Evolutionary conservation across 768 basidiomycete species (phyloP).

Genomic region (Lentinula sp.): DNA sequence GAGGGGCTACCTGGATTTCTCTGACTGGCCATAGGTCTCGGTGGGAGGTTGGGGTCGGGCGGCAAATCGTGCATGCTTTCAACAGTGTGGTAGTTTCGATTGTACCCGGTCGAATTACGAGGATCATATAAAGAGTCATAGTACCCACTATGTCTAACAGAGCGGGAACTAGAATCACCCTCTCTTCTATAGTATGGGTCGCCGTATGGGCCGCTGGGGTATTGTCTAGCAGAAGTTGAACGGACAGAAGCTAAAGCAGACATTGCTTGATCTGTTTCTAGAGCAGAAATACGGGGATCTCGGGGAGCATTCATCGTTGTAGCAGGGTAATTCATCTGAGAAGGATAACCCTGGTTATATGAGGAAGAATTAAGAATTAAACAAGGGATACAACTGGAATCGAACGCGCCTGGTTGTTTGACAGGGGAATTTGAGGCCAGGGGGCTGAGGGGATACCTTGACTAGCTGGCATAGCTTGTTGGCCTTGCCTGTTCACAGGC

Average conservation of each 20-base stretch:
- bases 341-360: not conserved
- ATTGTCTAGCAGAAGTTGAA: not conserved
- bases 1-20: slow-evolving; percentile 7
- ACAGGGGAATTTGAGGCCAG: not conserved
- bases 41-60: not conserved
- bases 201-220: not conserved
- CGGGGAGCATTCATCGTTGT: not conserved
- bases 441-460: not conserved
- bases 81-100: not conserved
- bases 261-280: slow-evolving; percentile 8
- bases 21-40: not conserved
- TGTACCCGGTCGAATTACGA: not conserved
- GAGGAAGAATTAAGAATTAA: not conserved
- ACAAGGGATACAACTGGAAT: not conserved
- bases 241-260: slow-evolving; percentile 1
- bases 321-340: not conserved
- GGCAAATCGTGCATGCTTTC: not conserved
- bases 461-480: not conserved
- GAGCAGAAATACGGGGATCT: slow-evolving; percentile 6
- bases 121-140: not conserved
- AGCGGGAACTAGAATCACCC: not conserved
- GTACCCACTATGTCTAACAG: not conserved
- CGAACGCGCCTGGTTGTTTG: not conserved
- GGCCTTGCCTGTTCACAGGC: not conserved
- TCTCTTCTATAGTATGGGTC: not conserved